A percentile compares a stretch with the other conserved stretches of the same genome.
These are phyloP conservation scores for Lecanicillium sp. DNA, from an alignment of 2,329 filamentous ascomycete genomes.

Conservation along the genomic window DNA sequence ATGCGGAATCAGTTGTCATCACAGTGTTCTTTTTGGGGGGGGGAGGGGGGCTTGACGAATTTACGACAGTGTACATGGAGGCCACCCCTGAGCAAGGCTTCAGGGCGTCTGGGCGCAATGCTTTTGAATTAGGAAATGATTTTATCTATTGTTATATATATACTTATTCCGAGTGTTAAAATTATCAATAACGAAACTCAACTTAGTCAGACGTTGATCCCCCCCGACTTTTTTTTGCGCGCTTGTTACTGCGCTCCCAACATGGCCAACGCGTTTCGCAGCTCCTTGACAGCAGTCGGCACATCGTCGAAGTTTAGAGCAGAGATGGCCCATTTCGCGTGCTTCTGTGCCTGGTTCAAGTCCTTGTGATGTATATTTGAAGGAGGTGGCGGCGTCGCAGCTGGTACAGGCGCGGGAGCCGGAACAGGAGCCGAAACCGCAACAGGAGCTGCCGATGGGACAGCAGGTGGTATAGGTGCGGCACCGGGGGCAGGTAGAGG, in stretches of 20 bases:
- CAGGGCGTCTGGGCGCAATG: background rate
- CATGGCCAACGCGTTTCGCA: constrained; percentile 65
- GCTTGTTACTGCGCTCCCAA: constrained; percentile 51
- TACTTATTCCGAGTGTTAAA: background rate
- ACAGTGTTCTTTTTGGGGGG: background rate
- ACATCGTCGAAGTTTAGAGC: constrained; percentile 96
- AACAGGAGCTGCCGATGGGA: constrained; percentile 15
- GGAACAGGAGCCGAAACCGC: constrained; percentile 15
- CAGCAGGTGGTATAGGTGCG: constrained; percentile 2
- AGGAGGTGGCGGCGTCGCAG: constrained; percentile 13
- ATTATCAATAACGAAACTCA: background rate
- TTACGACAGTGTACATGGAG: background rate
- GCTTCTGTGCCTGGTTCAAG: constrained; percentile 80
- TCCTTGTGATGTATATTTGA: constrained; percentile 40
- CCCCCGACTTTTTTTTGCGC: background rate
- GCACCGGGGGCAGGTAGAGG: constrained; percentile 16
- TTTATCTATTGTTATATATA: background rate
- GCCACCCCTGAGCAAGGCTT: background rate
- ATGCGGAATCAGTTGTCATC: too few relatives aligned
- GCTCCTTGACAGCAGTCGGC: constrained; percentile 77
- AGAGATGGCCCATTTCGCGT: constrained; percentile 94
- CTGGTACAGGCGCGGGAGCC: constrained; percentile 9
- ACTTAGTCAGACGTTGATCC: background rate
- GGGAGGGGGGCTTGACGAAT: background rate
- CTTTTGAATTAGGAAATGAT: background rate